Evolutionary conservation across 129 eudicot species (phyloP).

Genomic region (Artemisia tridentata): DNA sequence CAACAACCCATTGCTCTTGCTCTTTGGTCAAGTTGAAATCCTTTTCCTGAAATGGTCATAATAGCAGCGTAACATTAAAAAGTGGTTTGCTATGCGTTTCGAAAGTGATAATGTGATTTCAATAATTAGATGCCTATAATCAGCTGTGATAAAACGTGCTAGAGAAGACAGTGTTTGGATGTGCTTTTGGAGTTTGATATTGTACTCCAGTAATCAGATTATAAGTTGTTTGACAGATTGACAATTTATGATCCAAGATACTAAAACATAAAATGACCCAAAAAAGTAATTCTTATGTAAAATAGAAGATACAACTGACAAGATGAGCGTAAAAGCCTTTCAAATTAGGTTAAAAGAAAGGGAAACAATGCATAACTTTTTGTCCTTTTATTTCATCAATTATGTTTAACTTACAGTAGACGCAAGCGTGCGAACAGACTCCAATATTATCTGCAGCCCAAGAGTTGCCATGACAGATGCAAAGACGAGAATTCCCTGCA

Average conservation of each 20-base stretch:
- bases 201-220: neutral
- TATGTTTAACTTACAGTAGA: slow-evolving; percentile 47
- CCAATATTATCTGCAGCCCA: slow-evolving; percentile 83
- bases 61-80: neutral
- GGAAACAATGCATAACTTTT: neutral
- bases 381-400: neutral
- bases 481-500: slow-evolving; percentile 88
- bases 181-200: neutral
- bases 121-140: neutral
- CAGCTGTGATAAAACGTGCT: neutral
- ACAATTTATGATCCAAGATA: neutral
- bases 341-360: neutral
- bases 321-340: neutral
- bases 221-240: neutral
- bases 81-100: neutral
- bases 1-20: slow-evolving; percentile 81
- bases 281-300: neutral
- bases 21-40: slow-evolving; percentile 53
- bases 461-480: slow-evolving; percentile 95
- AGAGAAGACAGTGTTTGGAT: neutral
- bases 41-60: slow-evolving; percentile 44
- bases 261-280: neutral
- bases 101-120: neutral
- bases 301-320: neutral
- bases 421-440: slow-evolving; percentile 56